These are phyloP conservation scores for Picea abies DNA, from an alignment of 83 land plant genomes.

Conservation along the genomic window DNA sequence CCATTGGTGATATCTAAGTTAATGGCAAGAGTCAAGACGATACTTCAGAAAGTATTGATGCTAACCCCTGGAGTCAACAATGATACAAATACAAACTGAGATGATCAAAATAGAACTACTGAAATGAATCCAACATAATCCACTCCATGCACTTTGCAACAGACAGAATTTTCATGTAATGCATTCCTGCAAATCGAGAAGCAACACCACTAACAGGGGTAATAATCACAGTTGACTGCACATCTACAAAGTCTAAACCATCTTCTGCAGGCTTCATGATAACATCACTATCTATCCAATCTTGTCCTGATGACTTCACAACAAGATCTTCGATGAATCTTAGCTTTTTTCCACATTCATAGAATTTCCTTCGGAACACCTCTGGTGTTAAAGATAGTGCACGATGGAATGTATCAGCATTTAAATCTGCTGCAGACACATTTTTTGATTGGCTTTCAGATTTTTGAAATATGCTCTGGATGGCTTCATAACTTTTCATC, in stretches of 20 bases:
- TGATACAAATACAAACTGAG: too few relatives aligned
- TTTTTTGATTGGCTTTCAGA: conserved; percentile 14
- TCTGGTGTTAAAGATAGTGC: conserved; percentile 38
- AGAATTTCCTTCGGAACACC: conserved; percentile 21
- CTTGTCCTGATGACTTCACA: conserved; percentile 12
- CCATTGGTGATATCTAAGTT: too few relatives aligned
- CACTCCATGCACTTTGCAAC: conserved; percentile 45
- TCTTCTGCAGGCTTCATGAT: conserved; percentile 30
- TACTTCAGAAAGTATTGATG: too few relatives aligned
- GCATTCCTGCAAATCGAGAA: conserved; percentile 52
- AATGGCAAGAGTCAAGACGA: too few relatives aligned
- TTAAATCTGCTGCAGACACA: conserved; percentile 28
- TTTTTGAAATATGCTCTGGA: conserved; percentile 4
- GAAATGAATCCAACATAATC: conserved; percentile 31
- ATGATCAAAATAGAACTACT: too few relatives aligned
- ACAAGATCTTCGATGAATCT: conserved; percentile 41
- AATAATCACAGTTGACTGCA: conserved; percentile 37
- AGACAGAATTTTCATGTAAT: conserved; percentile 50
- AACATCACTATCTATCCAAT: conserved; percentile 49
- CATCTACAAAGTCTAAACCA: conserved; percentile 29
- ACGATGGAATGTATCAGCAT: conserved; percentile 28
- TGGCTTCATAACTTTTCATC: conserved; percentile 42
- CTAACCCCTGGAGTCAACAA: too few relatives aligned
- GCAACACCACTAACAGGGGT: conserved; percentile 32
- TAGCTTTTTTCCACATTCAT: conserved; percentile 41